phyloP scores from a whole-genome alignment of 345 rosid genomes.

The Eucalyptus paniculata region DNA sequence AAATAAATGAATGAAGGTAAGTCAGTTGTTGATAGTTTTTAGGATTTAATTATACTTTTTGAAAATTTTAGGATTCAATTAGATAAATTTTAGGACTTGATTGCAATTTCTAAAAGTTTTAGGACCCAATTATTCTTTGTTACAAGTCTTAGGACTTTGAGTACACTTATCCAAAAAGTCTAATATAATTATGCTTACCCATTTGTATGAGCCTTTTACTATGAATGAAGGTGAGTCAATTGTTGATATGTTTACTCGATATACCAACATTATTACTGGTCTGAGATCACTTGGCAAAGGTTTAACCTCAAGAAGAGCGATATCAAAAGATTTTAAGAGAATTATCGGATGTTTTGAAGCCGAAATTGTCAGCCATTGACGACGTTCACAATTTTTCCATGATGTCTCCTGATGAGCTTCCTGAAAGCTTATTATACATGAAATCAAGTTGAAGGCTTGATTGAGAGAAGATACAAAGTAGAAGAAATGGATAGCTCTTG shows the following conservation, averaged over 20 bases:
- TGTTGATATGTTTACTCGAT: background rate
- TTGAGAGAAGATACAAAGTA: background rate
- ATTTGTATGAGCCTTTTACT: background rate
- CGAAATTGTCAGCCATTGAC: background rate
- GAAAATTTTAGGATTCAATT: too few species aligned
- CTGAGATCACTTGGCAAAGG: background rate
- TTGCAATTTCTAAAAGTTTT: accelerated
- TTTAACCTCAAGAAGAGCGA: background rate
- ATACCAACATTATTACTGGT: background rate
- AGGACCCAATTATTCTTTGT: accelerated
- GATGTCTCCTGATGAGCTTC: background rate
- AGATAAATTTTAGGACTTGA: accelerated
- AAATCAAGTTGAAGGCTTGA: background rate
- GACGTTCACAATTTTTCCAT: accelerated
- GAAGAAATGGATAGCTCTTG: background rate
- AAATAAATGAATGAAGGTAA: too few species aligned
- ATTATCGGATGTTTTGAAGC: background rate
- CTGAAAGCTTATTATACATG: background rate
- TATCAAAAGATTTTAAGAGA: background rate
- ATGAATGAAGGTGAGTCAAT: background rate
- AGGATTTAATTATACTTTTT: too few species aligned
- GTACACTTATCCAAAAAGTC: accelerated
- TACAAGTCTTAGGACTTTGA: background rate
- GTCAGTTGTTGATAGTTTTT: accelerated
- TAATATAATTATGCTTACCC: background rate